phyloP scores from a whole-genome alignment of 139 green algal genomes.

The Nannochloris sp. region DNA sequence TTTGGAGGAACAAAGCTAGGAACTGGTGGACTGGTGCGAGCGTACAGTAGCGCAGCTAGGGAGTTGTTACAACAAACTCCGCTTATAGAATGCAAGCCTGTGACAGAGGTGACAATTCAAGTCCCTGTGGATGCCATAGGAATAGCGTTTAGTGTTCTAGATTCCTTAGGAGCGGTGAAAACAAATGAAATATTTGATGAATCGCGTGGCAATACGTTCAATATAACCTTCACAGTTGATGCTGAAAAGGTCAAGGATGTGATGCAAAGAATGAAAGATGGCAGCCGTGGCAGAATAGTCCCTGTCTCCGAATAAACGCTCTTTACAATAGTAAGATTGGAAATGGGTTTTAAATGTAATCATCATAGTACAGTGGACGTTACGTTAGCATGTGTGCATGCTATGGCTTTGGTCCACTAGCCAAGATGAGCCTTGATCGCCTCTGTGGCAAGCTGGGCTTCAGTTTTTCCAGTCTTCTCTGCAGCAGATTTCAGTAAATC shows the following conservation, averaged over 20 bases:
- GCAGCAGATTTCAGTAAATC: conserved; percentile 42
- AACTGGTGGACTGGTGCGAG: conserved; percentile 67
- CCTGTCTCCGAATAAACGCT: neutral
- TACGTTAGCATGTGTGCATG: neutral
- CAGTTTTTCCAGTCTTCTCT: conserved; percentile 13
- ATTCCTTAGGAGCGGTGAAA: neutral
- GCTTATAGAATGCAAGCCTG: conserved; percentile 20
- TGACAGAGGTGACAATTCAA: conserved; percentile 9
- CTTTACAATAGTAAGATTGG: too few relatives aligned
- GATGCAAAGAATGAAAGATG: neutral
- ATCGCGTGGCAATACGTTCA: neutral
- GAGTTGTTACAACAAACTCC: conserved; percentile 49
- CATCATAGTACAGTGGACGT: too few relatives aligned
- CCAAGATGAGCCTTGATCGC: conserved; percentile 15
- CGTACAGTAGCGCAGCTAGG: conserved; percentile 65
- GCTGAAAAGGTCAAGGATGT: neutral
- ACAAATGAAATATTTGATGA: neutral
- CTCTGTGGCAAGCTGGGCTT: conserved; percentile 18
- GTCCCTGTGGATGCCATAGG: conserved; percentile 8
- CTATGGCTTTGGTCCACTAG: neutral
- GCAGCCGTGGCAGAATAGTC: conserved; percentile 6
- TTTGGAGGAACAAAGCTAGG: conserved; percentile 84
- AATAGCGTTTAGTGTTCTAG: neutral
- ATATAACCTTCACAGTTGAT: conserved; percentile 4
- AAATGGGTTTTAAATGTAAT: too few relatives aligned